A percentile compares a stretch with the other conserved stretches of the same genome.
Evolutionary conservation across 192 early-diverging fungal genomes (phyloP).

Genomic region (Podila epicladia): DNA sequence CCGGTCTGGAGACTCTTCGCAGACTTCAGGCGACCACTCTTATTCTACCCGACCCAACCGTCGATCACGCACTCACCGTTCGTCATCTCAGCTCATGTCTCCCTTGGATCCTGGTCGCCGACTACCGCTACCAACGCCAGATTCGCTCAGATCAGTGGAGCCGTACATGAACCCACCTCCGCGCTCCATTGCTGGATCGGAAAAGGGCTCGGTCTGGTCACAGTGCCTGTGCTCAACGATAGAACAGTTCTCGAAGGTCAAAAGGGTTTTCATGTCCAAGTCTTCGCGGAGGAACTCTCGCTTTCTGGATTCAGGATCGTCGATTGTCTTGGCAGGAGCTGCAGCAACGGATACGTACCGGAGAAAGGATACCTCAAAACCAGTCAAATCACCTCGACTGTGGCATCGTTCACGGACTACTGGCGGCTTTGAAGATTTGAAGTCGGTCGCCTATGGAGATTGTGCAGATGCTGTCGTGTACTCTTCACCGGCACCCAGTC

Average conservation of each 20-base stretch:
- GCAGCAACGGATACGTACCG: background rate
- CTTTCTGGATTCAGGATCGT: conserved; percentile 14
- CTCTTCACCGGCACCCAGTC: too few species aligned
- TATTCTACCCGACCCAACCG: background rate
- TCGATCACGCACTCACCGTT: background rate
- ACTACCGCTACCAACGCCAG: conserved; percentile 20
- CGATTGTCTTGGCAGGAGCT: background rate
- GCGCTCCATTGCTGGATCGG: background rate
- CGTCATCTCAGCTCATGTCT: conserved; percentile 8
- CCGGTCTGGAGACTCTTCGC: background rate
- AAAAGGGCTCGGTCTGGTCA: conserved; percentile 31
- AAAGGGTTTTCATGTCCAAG: conserved; percentile 20
- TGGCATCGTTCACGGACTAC: too few species aligned
- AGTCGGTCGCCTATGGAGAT: too few species aligned
- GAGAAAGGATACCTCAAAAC: background rate
- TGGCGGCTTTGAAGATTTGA: too few species aligned
- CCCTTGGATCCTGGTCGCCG: conserved; percentile 7
- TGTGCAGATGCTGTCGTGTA: too few species aligned
- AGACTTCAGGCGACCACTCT: background rate
- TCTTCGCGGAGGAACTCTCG: conserved; percentile 1
- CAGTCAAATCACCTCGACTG: too few species aligned
- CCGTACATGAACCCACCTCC: conserved; percentile 26
- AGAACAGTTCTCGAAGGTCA: conserved; percentile 40
- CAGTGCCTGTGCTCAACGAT: conserved; percentile 38
- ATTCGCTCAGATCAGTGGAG: conserved; percentile 21